Conservation (phyloP, 371 early-diverging fungal species). For the Mucor velutinosus region DNA sequence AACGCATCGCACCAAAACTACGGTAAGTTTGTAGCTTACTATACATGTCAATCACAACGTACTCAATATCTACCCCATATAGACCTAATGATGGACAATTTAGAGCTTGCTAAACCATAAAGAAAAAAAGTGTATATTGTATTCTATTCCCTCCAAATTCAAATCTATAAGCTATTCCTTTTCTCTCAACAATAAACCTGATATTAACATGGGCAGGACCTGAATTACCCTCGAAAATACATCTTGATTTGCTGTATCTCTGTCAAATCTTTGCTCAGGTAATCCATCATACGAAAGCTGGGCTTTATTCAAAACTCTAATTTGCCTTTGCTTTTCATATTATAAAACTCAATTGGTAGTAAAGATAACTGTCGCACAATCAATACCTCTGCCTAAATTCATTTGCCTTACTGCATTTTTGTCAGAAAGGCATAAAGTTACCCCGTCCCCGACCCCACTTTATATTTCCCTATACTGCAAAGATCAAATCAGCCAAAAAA, state of each 20-base stretch:
- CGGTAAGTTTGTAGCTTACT: conserved; percentile 1
- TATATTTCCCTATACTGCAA: not conserved
- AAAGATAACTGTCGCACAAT: not conserved
- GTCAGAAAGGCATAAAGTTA: not conserved
- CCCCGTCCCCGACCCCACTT: not conserved
- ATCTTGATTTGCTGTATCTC: not conserved
- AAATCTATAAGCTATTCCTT: not conserved
- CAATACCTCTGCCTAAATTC: not conserved
- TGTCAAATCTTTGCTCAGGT: not conserved
- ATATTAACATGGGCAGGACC: not conserved
- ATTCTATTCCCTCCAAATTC: not conserved
- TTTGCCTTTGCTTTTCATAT: not conserved
- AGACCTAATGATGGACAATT: not conserved
- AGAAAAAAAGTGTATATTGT: not conserved
- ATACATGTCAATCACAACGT: not conserved
- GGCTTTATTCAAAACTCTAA: not conserved
- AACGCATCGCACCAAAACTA: conserved; percentile 4
- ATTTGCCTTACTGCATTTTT: no score
- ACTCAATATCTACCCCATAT: not conserved
- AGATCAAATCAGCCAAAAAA: not conserved
- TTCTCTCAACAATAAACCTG: not conserved
- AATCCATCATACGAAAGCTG: not conserved
- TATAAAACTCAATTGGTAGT: not conserved
- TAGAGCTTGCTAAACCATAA: not conserved
- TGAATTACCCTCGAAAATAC: no score